Evolutionary conservation across 2,329 filamentous ascomycete species (phyloP), one percentile per base, ranked within the genome.

Genomic region (Aspergillus pseudoglaucus): DNA sequence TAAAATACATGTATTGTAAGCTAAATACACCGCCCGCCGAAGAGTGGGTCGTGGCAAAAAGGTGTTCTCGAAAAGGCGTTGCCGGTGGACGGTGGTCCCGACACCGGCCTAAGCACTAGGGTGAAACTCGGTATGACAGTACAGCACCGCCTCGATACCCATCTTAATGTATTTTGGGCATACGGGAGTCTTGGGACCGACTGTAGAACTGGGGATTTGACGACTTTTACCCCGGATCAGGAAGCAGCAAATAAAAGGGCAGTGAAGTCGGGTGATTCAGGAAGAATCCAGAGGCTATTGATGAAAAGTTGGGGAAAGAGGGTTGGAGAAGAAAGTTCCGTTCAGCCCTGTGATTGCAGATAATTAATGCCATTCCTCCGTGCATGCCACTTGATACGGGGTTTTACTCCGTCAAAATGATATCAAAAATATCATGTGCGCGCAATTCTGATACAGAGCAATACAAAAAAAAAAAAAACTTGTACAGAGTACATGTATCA

Each of bases 231-330:
- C 33, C 33, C 33, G 33, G 33, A 17, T 35, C 7, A n/a, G 33
- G 6, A 8, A 22, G 33, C 39, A 51, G 51, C 56, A 59, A 61
- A 62, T 62, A 47, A 54, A 41, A 51, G 46, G 48, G 41, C 41
- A 53, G 48, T 46, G 44, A 53, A 52, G 40, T 64, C 63, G 63
- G 63, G 56, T 57, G 53, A 54, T 60, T 64, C 60, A 66, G 63
- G 63, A 57, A 63, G 33, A 25, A 32, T 47, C 47, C 50, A 47
- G 53, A 18, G 43, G 32, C 33, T n/a, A 37, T 44, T 33, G 14
- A 30, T 30, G 25, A 18, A 37, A 17, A n/a, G 42, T 44, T 17
- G 18, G 18, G 23, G 22, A 3, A 5, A 9, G 5, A 7, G 30
- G 32, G 10, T 30, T 30, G 6, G 23, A 49, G 25, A 23, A 15